Conservation (phyloP, 768 basidiomycete genomes). For the Mycena floridula region DNA sequence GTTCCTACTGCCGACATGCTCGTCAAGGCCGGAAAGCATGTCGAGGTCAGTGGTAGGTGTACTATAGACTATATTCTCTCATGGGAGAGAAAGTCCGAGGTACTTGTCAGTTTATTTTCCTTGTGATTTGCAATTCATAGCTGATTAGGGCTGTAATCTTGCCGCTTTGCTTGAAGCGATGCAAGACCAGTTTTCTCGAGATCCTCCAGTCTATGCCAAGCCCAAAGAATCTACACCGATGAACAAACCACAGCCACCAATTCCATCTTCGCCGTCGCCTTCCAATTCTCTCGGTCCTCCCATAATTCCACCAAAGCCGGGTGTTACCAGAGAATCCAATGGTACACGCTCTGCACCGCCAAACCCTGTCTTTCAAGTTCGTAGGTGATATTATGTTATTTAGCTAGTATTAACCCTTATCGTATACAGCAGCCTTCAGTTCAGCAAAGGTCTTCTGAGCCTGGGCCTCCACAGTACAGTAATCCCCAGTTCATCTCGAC, state of each 20-base stretch:
- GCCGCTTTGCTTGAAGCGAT: constrained; percentile 67
- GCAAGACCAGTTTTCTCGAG: constrained; percentile 74
- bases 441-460: background rate
- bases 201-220: constrained; percentile 89
- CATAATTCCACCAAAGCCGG: constrained; percentile 9
- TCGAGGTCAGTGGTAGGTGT: constrained; percentile 80
- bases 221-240: constrained; percentile 33
- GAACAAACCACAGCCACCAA: constrained; percentile 20
- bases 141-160: constrained; percentile 71
- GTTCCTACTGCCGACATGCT: constrained; percentile 90
- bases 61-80: constrained; percentile 60
- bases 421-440: background rate
- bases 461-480: background rate
- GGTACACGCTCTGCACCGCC: constrained; percentile 4
- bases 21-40: constrained; percentile 63
- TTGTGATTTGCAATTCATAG: no score
- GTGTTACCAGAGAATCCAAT: constrained; percentile 1
- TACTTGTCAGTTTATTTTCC: constrained; percentile 23
- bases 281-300: constrained; percentile 6
- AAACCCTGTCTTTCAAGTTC: constrained; percentile 6
- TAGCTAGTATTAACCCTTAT: background rate
- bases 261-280: constrained; percentile 10
- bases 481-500: constrained; percentile 10
- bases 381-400: background rate
- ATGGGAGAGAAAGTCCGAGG: constrained; percentile 85